Evolutionary conservation across 139 green algal genomes (phyloP).

Genomic region (Chlamydomonas sphaeroides): DNA sequence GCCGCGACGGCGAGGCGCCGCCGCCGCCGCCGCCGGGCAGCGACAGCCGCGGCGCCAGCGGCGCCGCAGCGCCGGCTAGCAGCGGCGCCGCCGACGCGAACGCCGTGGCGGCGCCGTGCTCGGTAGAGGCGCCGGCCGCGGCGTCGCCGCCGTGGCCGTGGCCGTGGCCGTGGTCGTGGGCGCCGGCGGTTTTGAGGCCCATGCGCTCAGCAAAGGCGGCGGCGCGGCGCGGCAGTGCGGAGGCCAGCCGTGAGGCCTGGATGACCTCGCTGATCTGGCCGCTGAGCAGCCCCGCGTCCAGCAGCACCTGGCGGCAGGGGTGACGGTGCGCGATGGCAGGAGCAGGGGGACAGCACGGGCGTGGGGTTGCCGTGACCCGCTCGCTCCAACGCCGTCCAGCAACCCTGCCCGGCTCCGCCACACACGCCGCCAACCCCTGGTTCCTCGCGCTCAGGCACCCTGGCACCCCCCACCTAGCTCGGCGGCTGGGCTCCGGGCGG

Average conservation of each 20-base stretch:
- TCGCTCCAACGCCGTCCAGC: too few relatives aligned
- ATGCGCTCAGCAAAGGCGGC: not conserved
- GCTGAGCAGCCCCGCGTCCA: slow-evolving; percentile 13
- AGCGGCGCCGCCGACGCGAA: not conserved
- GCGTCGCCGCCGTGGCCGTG: not conserved
- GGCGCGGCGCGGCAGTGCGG: slow-evolving; percentile 8
- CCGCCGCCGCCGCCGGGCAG: not conserved
- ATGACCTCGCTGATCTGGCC: slow-evolving; percentile 35
- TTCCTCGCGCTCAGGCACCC: too few relatives aligned
- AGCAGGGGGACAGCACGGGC: too few relatives aligned
- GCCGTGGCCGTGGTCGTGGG: too few relatives aligned
- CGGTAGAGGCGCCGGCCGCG: not conserved
- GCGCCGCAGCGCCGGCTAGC: not conserved
- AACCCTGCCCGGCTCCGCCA: too few relatives aligned
- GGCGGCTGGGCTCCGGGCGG: too few relatives aligned
- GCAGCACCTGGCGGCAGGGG: not conserved
- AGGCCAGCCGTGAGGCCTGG: not conserved
- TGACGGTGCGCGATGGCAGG: not conserved
- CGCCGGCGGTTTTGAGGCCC: not conserved
- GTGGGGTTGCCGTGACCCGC: too few relatives aligned
- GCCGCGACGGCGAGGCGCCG: not conserved
- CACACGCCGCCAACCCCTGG: too few relatives aligned
- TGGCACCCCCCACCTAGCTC: too few relatives aligned
- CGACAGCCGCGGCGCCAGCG: slow-evolving; percentile 3
- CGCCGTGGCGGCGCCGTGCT: not conserved